These are phyloP conservation scores for Apiospora arundinis DNA, from an alignment of 2,329 filamentous ascomycete species.

Conservation along the genomic window DNA sequence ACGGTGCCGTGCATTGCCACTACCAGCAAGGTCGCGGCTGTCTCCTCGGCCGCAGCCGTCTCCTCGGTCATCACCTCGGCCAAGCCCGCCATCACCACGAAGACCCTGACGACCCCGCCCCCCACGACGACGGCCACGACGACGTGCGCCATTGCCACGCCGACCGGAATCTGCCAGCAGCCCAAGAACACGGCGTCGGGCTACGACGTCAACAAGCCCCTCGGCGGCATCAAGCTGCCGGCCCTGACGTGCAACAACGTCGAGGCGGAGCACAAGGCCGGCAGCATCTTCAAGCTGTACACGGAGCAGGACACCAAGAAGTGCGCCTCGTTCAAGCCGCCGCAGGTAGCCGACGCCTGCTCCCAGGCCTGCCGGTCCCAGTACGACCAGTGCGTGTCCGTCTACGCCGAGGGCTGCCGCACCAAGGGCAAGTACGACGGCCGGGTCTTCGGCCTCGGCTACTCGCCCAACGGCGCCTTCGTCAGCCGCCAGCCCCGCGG, in stretches of 20 bases:
- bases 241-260: constrained; percentile 62
- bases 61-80: constrained; percentile 36
- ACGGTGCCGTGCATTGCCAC: constrained; percentile 40
- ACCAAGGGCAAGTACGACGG: constrained; percentile 34
- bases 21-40: constrained; percentile 15
- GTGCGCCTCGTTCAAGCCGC: constrained; percentile 52
- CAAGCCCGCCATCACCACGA: constrained; percentile 36
- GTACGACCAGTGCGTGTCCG: constrained; percentile 53
- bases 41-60: constrained; percentile 33
- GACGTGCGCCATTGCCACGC: constrained; percentile 50
- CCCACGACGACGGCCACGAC: constrained; percentile 30
- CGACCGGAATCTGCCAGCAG: constrained; percentile 60
- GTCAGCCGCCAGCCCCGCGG: background rate
- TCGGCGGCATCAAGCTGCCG: constrained; percentile 59
- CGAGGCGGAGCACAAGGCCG: constrained; percentile 44
- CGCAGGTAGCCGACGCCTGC: constrained; percentile 49
- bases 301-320: constrained; percentile 47
- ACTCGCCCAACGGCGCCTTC: background rate
- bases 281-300: constrained; percentile 60
- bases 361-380: constrained; percentile 60
- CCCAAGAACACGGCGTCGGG: constrained; percentile 63
- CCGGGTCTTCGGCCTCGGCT: constrained; percentile 27
- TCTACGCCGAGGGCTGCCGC: constrained; percentile 58
- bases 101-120: constrained; percentile 32
- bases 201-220: constrained; percentile 69